Evolutionary conservation across 768 basidiomycete genomes (phyloP).

Genomic region (Ramaria rubella): DNA sequence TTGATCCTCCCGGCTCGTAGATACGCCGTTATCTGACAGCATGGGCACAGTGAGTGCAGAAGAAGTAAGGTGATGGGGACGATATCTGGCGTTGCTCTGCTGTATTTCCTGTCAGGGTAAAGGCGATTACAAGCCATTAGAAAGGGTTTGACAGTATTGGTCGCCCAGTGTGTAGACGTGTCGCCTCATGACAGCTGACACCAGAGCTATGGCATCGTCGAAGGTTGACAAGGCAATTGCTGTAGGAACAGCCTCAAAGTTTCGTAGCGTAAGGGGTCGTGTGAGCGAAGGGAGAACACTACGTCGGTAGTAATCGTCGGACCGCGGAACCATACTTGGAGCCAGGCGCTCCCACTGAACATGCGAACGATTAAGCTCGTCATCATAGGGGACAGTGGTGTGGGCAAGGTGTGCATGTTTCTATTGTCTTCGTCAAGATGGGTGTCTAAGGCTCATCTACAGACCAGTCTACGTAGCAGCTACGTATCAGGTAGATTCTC

Average conservation of each 20-base stretch:
- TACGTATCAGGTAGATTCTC: conserved; percentile 75
- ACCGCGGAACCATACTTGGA: neutral
- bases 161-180: neutral
- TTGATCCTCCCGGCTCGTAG: too few species aligned
- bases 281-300: neutral
- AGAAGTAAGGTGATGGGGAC: too few species aligned
- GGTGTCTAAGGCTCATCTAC: neutral
- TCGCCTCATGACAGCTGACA: neutral
- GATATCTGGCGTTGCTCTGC: too few species aligned
- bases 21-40: too few species aligned
- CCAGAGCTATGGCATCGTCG: neutral
- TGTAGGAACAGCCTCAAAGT: neutral
- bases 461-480: conserved; percentile 19
- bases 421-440: neutral
- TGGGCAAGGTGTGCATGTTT: conserved; percentile 53
- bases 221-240: neutral
- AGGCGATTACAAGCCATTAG: neutral
- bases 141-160: neutral
- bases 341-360: neutral
- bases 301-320: neutral
- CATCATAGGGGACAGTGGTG: conserved; percentile 73
- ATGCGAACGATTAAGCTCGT: conserved; percentile 79
- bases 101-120: too few species aligned
- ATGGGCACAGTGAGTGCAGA: too few species aligned
- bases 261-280: neutral